These are phyloP conservation scores for Evansstolkia leycettana DNA, from an alignment of 495 filamentous ascomycete species.

Conservation along the genomic window DNA sequence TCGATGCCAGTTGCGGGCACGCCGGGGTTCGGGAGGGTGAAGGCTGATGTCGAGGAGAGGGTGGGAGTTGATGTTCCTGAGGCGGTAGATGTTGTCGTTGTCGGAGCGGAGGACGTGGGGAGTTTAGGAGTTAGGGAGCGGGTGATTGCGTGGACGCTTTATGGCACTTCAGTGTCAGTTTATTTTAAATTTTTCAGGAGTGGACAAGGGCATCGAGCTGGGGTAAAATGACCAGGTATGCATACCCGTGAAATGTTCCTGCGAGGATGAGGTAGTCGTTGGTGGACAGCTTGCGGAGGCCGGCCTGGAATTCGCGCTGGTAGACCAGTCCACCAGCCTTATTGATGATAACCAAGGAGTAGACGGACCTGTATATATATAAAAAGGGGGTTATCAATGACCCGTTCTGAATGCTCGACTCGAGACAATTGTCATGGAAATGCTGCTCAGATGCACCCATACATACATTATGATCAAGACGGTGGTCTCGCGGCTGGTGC, in stretches of 20 bases:
- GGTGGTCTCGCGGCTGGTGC: too few species aligned
- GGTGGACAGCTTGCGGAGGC: slow-evolving; percentile 71
- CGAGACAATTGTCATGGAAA: too few species aligned
- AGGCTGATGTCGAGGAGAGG: slow-evolving; percentile 13
- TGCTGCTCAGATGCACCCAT: too few species aligned
- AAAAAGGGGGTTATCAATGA: too few species aligned
- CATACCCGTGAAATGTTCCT: slow-evolving; percentile 88
- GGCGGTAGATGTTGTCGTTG: slow-evolving; percentile 6
- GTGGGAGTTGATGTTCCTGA: slow-evolving; percentile 6
- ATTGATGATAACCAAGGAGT: slow-evolving; percentile 92
- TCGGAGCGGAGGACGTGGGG: slow-evolving; percentile 14
- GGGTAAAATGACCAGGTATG: not conserved
- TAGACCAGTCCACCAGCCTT: slow-evolving; percentile 96
- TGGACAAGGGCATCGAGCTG: too few species aligned
- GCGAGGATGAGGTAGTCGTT: slow-evolving; percentile 98
- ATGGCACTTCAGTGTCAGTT: not conserved
- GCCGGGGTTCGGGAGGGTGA: slow-evolving; percentile 40
- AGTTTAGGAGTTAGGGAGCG: slow-evolving; percentile 57
- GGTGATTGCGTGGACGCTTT: slow-evolving; percentile 81
- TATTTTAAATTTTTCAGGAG: too few species aligned
- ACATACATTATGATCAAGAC: too few species aligned
- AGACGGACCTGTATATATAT: slow-evolving; percentile 91
- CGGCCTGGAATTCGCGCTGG: slow-evolving; percentile 78
- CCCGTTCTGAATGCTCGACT: too few species aligned
- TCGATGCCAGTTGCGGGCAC: slow-evolving; percentile 57